Base-by-base conservation (phyloP, 139 green algal species). In the Monoraphidium neglectum region DNA sequence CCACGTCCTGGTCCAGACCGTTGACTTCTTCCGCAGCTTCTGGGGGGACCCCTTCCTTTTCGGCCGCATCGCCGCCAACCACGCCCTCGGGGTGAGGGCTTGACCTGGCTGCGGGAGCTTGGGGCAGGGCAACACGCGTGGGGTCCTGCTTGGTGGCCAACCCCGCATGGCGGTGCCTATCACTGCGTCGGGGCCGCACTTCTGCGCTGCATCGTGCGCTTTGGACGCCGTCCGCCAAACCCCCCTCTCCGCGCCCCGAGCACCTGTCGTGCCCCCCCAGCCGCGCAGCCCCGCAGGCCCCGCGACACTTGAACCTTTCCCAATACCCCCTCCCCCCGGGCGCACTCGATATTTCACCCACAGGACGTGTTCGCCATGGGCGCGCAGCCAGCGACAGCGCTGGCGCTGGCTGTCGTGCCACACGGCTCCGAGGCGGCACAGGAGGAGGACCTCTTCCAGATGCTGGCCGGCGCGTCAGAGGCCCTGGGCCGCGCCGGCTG, bases 21-120 rank as follows among this genome's bases (percentile, higher is more conserved):
- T 98, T 30, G 94, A 98, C 79, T 97, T 97, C 33, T 97, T 98
- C 79, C 81, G 84, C 6, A 64, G 82, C 30, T 90, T 97, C 63
- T 80, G 94, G 24, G 68, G 82, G 35, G 94, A 98, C 72, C 86
- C 89, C 1, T 97, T 87, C 64, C 47, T 93, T 16, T 97, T 98
- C 82, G 94, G 94, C 5, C 26, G 74, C 70, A 92, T 97, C 18
- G 88, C 93, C 10, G 92, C 90, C 26, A 88, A 88, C 40, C 91
- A 97, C 71, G 93, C 93, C 13, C 84, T 97, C 12, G 77, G 87
- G 46, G 76, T 71, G 81, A 80, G 64, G 78, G 74, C 18, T 68
- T 13, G 68, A 26, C 15, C 51, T 30, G 15, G 32, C 26, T 6
- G 70, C 26, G 33, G 70, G 30, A 40, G 60, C 54, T 23, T 23